Percentiles rank a stretch among this genome's conserved stretches.
Evolutionary conservation across 768 basidiomycete species (phyloP).

Genomic region (Myochromella boudieri): DNA sequence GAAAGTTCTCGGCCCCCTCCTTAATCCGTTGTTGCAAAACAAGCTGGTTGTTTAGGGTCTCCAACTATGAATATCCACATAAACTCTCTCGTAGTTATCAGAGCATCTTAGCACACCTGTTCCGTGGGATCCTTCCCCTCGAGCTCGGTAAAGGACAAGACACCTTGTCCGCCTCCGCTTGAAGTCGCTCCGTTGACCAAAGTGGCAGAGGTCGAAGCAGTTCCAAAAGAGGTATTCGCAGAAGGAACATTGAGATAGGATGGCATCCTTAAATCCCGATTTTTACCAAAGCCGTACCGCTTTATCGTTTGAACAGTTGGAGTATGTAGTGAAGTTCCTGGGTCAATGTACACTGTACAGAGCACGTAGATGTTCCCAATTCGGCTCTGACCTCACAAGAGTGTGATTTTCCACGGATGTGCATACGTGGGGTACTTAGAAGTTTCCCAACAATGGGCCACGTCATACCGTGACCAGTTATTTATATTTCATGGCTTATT

Average conservation of each 20-base stretch:
- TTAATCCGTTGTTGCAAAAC: slow-evolving; percentile 80
- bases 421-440: no score
- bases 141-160: slow-evolving; percentile 38
- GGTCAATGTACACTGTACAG: no score
- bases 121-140: slow-evolving; percentile 44
- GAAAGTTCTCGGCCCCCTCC: slow-evolving; percentile 89
- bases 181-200: slow-evolving; percentile 21
- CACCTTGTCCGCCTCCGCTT: slow-evolving; percentile 17
- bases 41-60: slow-evolving; percentile 63
- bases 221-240: slow-evolving; percentile 17
- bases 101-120: slow-evolving; percentile 37
- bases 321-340: no score
- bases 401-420: no score
- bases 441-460: no score
- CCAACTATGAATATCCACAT: slow-evolving; percentile 45
- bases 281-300: no score
- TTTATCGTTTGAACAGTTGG: no score
- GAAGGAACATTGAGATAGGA: slow-evolving; percentile 18
- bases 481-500: no score
- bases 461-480: no score
- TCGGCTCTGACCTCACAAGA: no score
- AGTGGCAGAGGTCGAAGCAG: slow-evolving; percentile 23
- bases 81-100: neutral
- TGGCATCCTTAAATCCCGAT: slow-evolving; percentile 21
- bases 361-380: no score